These are phyloP conservation scores for Metschnikowia chrysomelidarum DNA, from an alignment of 805 yeast genomes.

Conservation along the genomic window DNA sequence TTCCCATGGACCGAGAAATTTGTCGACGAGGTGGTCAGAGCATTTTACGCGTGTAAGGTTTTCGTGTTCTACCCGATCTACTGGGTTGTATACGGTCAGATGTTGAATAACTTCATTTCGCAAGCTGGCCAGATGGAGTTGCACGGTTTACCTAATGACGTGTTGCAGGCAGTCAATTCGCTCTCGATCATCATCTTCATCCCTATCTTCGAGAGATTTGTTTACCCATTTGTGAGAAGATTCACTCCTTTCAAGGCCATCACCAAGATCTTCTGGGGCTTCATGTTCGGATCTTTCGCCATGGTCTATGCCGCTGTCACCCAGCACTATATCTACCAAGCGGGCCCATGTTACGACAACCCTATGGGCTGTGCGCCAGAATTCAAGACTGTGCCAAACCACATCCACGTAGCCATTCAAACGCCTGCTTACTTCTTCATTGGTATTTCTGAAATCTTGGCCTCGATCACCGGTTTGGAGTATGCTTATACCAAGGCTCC, in stretches of 20 bases:
- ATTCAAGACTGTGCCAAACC: conserved; percentile 43
- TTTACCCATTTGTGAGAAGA: conserved; percentile 47
- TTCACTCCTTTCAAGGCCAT: conserved; percentile 64
- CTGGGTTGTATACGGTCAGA: conserved; percentile 72
- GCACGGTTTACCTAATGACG: conserved; percentile 79
- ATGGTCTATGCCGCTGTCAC: conserved; percentile 77
- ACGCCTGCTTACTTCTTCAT: conserved; percentile 70
- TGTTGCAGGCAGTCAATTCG: conserved; percentile 73
- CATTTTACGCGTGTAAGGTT: conserved; percentile 70
- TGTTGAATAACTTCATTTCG: conserved; percentile 68
- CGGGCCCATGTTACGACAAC: conserved; percentile 71
- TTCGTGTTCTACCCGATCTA: conserved; percentile 68
- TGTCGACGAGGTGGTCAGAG: conserved; percentile 69
- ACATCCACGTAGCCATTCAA: conserved; percentile 68
- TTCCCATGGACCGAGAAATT: conserved; percentile 65
- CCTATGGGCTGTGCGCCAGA: conserved; percentile 54
- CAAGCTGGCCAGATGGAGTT: conserved; percentile 74
- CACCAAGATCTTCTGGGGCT: conserved; percentile 69
- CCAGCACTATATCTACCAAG: conserved; percentile 63
- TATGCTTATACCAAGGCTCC: conserved; percentile 86
- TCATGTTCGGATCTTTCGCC: conserved; percentile 59
- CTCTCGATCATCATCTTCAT: conserved; percentile 70
- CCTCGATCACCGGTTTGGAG: conserved; percentile 78
- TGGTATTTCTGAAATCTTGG: conserved; percentile 75
- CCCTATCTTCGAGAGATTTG: conserved; percentile 60